Evolutionary conservation across 208 protist species (phyloP).

Genomic region (Leishmania tarentolae): DNA sequence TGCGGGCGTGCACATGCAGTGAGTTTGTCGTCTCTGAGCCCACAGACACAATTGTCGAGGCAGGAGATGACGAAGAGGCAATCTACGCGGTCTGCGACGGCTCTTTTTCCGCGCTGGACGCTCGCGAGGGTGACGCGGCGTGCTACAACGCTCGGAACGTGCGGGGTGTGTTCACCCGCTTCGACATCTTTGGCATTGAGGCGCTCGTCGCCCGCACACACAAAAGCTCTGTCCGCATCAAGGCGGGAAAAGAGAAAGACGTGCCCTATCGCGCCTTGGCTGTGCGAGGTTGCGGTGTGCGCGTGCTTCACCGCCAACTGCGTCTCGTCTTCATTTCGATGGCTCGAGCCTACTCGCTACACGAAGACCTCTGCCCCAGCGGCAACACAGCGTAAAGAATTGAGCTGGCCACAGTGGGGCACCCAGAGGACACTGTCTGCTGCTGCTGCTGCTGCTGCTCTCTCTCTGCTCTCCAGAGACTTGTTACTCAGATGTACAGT

Average conservation of each 20-base stretch:
- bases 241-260: slow-evolving; percentile 36
- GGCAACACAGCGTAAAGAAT: neutral
- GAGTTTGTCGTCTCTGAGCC: slow-evolving; percentile 9
- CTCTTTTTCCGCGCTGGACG: slow-evolving; percentile 40
- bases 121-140: slow-evolving; percentile 29
- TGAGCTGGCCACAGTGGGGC: neutral
- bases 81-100: slow-evolving; percentile 57
- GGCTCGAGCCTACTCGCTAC: slow-evolving; percentile 47
- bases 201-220: slow-evolving; percentile 41
- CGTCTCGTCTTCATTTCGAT: slow-evolving; percentile 44
- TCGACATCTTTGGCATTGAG: slow-evolving; percentile 70
- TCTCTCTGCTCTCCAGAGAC: neutral
- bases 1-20: slow-evolving; percentile 58
- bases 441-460: neutral
- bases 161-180: slow-evolving; percentile 29
- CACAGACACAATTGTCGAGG: slow-evolving; percentile 37
- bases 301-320: slow-evolving; percentile 44
- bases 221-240: slow-evolving; percentile 61
- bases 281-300: slow-evolving; percentile 44
- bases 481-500: slow-evolving; percentile 8
- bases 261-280: slow-evolving; percentile 19
- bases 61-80: slow-evolving; percentile 29
- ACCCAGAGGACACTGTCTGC: neutral
- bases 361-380: slow-evolving; percentile 50
- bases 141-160: slow-evolving; percentile 37